Base-by-base conservation (phyloP, 2,329 filamentous ascomycete genomes). In the Phyllosticta paracitricarpa region DNA sequence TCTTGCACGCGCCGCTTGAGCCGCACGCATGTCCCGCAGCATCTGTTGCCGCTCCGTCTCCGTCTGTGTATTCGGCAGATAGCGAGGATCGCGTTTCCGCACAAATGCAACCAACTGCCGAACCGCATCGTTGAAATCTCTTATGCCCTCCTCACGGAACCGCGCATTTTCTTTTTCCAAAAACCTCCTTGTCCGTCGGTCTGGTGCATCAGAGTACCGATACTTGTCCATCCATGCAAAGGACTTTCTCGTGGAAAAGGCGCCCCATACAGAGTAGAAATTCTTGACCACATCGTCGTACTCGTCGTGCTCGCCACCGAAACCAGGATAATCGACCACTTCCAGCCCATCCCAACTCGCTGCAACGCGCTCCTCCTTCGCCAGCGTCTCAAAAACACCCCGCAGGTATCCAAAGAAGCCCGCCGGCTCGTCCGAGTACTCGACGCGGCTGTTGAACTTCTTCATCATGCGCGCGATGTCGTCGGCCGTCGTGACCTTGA, bases 81-180 rank as follows among this genome's bases (percentile, higher is more conserved):
- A 96, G 53, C 94, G 85, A 0, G 91, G 91, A 71, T 99, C 94
- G 35, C 94, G 84, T 76, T 96, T 97, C 66, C 90, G 87, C 17
- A 93, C 88, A 74, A 97, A 97, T 1, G 86, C 82, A 2, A 97
- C 88, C 12, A 99, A 81, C 6, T 91, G 89, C 61, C 90, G 80
- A 30, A 99, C 91, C 2, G 91, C 89, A 63, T 96, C 91, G 73
- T 97, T 97, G 77, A 96, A 97, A 66, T 96, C 89, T 61, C 88
- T 84, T 10, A 89, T 84, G 2, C 86, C 91, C 59, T 93, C 89
- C 22, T 97, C 92, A 58, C 94, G 84, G 25, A 88, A 75, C 65
- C 88, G 89, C 67, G 86, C 89, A 73, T 99, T 99, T 72, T 97
- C 93, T 74, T 96, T 97, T 71, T 97, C 94, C 86, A 97, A 96